Evolutionary conservation across 805 yeast genomes (phyloP).

Genomic region (Nakazawaea ambrosiae): DNA sequence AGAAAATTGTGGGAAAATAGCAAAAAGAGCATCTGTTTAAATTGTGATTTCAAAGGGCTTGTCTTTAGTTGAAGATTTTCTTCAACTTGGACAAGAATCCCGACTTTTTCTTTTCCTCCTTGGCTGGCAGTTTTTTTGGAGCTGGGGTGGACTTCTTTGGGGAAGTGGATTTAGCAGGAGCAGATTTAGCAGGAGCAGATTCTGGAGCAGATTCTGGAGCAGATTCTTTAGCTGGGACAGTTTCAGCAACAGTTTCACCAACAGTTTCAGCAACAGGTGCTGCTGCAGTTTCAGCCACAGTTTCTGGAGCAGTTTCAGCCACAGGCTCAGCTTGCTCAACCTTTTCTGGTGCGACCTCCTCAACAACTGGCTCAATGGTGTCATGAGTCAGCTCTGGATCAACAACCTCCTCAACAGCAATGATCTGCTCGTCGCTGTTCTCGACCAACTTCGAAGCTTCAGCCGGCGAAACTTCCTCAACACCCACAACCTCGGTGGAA

Average conservation of each 20-base stretch:
- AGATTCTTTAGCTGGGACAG: slow-evolving; percentile 11
- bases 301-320: slow-evolving; percentile 1
- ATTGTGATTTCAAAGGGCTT: no score
- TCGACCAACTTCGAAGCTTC: slow-evolving; percentile 1
- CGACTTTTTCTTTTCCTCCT: slow-evolving; percentile 29
- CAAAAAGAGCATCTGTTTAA: no score
- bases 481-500: slow-evolving; percentile 7
- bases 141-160: slow-evolving; percentile 11
- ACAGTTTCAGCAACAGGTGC: slow-evolving; percentile 6
- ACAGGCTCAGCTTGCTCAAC: slow-evolving; percentile 1
- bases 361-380: slow-evolving; percentile 1
- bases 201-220: slow-evolving; percentile 12
- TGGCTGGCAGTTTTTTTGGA: background rate
- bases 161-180: slow-evolving; percentile 9
- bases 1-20: no score
- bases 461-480: slow-evolving; percentile 4
- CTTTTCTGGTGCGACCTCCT: background rate
- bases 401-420: slow-evolving; percentile 8
- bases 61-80: slow-evolving; percentile 29
- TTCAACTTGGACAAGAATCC: slow-evolving; percentile 36
- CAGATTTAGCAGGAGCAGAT: slow-evolving; percentile 11
- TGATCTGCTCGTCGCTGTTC: slow-evolving; percentile 3
- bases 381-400: background rate
- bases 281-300: background rate
- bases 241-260: background rate